A percentile compares a stretch with the other conserved stretches of the same genome.
phyloP scores from a whole-genome alignment of 495 filamentous ascomycete genomes.

The Emericellopsis terricola region DNA sequence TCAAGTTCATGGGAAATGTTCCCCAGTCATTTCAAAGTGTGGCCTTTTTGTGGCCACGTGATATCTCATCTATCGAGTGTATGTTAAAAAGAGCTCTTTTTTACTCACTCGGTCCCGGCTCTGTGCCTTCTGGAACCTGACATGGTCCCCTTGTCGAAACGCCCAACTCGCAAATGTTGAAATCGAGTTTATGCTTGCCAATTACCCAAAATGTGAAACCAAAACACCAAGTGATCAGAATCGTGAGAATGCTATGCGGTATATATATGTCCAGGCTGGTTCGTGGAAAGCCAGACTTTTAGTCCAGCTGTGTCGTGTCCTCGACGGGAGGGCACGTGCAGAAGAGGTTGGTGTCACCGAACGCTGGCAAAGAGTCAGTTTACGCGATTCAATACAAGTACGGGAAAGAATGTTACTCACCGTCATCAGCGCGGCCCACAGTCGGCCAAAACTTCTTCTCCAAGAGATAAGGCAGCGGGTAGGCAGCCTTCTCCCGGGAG shows the following conservation, averaged over 20 bases:
- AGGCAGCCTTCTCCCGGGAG: conserved; percentile 67
- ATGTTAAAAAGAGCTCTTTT: neutral
- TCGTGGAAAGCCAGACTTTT: too few relatives aligned
- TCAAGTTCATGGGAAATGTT: too few relatives aligned
- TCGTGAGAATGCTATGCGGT: too few relatives aligned
- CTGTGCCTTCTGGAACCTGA: too few relatives aligned
- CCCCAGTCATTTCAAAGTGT: too few relatives aligned
- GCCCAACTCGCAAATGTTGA: neutral
- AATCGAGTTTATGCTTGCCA: neutral
- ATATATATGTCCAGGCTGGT: too few relatives aligned
- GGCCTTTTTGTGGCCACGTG: too few relatives aligned
- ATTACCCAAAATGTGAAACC: too few relatives aligned
- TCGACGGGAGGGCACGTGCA: conserved; percentile 87
- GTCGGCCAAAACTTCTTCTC: conserved; percentile 99
- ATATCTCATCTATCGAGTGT: too few relatives aligned
- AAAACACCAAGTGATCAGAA: too few relatives aligned
- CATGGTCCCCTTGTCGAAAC: neutral
- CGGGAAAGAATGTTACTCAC: conserved; percentile 28
- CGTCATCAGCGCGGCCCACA: conserved; percentile 79
- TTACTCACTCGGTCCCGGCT: too few relatives aligned
- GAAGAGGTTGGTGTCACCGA: conserved; percentile 85
- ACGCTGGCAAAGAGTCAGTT: conserved; percentile 34
- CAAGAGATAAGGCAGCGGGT: conserved; percentile 66
- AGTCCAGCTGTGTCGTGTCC: conserved; percentile 21
- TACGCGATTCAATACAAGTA: neutral